phyloP scores from a whole-genome alignment of 2,329 filamentous ascomycete species.

The Pseudocercospora cruenta region DNA sequence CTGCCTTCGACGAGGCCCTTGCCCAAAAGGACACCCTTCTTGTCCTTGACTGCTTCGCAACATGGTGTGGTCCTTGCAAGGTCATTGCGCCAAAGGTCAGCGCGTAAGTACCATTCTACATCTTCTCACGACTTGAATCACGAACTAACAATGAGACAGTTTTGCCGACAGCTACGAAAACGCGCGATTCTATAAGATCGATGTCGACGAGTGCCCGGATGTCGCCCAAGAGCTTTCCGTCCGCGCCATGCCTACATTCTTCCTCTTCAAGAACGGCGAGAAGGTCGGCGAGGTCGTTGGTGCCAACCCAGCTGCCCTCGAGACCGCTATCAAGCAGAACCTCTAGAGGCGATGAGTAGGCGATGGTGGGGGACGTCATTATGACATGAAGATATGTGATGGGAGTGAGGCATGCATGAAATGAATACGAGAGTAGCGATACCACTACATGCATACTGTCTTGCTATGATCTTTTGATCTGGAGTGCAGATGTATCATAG shows the following conservation, averaged over 20 bases:
- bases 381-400: slow-evolving; percentile 15
- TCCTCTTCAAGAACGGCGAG: slow-evolving; percentile 78
- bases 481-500: neutral
- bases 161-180: slow-evolving; percentile 62
- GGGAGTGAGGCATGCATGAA: neutral
- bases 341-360: slow-evolving; percentile 6
- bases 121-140: slow-evolving; percentile 18
- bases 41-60: slow-evolving; percentile 84
- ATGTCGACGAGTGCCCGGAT: slow-evolving; percentile 80
- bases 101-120: slow-evolving; percentile 37
- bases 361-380: slow-evolving; percentile 5
- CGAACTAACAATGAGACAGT: slow-evolving; percentile 43
- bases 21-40: slow-evolving; percentile 62
- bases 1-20: slow-evolving; percentile 62
- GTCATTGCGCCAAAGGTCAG: slow-evolving; percentile 77
- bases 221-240: slow-evolving; percentile 77
- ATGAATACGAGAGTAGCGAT: neutral
- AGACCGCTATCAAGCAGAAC: slow-evolving; percentile 51
- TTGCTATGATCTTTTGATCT: neutral
- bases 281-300: slow-evolving; percentile 76
- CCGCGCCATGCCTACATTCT: slow-evolving; percentile 91
- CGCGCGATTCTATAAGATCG: slow-evolving; percentile 82
- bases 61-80: slow-evolving; percentile 96
- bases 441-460: neutral
- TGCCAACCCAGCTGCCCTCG: slow-evolving; percentile 73